These are phyloP conservation scores for Solanum raphanifolium DNA, from an alignment of 257 asterid species.

Conservation along the genomic window DNA sequence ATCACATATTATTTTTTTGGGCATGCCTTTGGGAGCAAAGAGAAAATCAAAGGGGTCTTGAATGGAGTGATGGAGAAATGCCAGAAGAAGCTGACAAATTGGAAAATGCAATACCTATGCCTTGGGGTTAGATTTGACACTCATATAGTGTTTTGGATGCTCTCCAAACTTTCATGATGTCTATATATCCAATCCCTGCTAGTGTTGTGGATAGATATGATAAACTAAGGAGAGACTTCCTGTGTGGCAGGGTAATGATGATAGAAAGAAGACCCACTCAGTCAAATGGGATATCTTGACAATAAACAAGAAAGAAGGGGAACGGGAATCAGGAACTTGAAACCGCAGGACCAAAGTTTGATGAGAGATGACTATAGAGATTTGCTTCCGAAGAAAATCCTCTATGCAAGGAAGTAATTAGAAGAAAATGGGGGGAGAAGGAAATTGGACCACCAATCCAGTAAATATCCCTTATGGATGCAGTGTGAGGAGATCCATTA, in stretches of 20 bases:
- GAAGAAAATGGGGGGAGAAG: not conserved
- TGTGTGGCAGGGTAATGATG: not conserved
- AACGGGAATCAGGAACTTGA: not conserved
- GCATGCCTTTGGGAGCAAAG: not conserved
- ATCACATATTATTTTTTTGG: not conserved
- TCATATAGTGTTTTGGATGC: not conserved
- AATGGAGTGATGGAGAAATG: not conserved
- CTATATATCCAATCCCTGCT: not conserved
- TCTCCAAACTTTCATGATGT: not conserved
- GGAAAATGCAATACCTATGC: not conserved
- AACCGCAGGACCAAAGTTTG: not conserved
- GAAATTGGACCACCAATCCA: not conserved
- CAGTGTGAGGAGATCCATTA: not conserved
- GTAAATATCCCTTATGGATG: not conserved
- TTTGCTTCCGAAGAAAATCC: not conserved
- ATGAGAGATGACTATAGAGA: not conserved
- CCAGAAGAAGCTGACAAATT: not conserved
- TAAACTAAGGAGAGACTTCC: not conserved
- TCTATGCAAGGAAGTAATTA: not conserved
- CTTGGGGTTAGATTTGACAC: not conserved
- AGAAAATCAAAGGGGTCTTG: not conserved
- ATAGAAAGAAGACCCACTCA: not conserved
- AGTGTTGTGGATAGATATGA: not conserved
- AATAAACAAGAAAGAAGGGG: not conserved
- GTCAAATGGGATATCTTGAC: not conserved